Base-by-base conservation (phyloP, 2,329 filamentous ascomycete genomes). In the Alternaria alternata region DNA sequence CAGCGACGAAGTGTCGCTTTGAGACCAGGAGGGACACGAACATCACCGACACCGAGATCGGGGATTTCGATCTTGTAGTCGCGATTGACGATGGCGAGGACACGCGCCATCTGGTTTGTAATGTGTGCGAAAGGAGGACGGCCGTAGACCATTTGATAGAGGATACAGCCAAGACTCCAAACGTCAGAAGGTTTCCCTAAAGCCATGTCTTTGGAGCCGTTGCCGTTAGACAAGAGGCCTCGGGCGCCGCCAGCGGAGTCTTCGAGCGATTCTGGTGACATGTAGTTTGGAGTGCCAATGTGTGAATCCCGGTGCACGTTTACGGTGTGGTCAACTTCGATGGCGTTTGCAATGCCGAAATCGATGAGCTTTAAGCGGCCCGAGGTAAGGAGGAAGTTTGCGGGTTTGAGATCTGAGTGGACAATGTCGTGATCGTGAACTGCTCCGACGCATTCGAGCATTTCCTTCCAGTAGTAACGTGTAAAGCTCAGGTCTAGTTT, bases 81-180 rank as follows among this genome's bases (percentile, higher is more conserved):
- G 78, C 88, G 91, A 77, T 94, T 92, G 67, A 93, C 91, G 74
- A 96, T 95, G 61, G 92, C 91, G 78, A 93, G 89, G 76, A 96
- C 95, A 22, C 93, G 89, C 38, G 91, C 88, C 82, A 96, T 92
- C 73, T 90, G 92, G 79, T 94, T 95, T 59, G 88, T 83, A 68
- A 99, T 96, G 75, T 98, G 94, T 14, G 90, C 93, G 74, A 99
- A 99, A 0, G 95, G 95, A 4, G 93, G 91, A n/a, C 90, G 86
- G n/a, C 95, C 95, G 75, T 99, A 99, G 0, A 94, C 92, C 91
- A 99, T 96, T 76, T 98, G 94, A 81, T 96, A 99, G 14, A 99
- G 83, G 62, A 99, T 98, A 75, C 95, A 99, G 18, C 95, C 95
- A 14, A 99, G 81, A 76, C 91, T 94, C 95, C 95, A 99, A 18